A percentile compares a stretch with the other conserved stretches of the same genome.
Evolutionary conservation across 768 basidiomycete species (phyloP).

Genomic region (Podaxis carcinomalis): DNA sequence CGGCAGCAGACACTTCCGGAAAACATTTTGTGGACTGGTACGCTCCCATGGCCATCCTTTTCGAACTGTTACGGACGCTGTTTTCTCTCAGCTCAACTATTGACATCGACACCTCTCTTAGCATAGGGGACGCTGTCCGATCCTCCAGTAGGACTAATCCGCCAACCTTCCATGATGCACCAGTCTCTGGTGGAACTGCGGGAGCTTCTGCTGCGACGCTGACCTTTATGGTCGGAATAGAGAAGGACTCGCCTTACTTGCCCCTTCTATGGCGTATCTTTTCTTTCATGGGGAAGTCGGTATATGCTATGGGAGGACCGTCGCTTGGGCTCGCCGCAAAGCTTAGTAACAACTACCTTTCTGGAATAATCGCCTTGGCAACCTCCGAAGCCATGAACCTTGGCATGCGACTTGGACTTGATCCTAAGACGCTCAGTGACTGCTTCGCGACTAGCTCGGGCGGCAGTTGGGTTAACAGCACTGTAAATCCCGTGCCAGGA

Average conservation of each 20-base stretch:
- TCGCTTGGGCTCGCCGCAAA: constrained; percentile 40
- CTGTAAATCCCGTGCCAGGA: constrained; percentile 40
- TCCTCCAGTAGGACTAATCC: constrained; percentile 16
- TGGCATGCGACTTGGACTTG: constrained; percentile 39
- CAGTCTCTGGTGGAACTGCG: constrained; percentile 38
- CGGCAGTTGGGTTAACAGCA: constrained; percentile 36
- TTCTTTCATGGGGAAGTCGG: constrained; percentile 30
- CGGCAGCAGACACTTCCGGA: constrained; percentile 27
- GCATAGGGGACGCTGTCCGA: constrained; percentile 25
- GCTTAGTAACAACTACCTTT: constrained; percentile 40
- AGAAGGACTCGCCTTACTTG: constrained; percentile 26
- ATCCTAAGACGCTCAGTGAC: constrained; percentile 32
- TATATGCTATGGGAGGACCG: constrained; percentile 34
- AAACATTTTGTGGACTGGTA: constrained; percentile 42
- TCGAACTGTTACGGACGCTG: background rate
- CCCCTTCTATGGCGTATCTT: constrained; percentile 30
- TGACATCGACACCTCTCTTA: constrained; percentile 31
- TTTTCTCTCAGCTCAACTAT: constrained; percentile 34
- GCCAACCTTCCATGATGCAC: constrained; percentile 34
- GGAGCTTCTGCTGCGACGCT: constrained; percentile 34
- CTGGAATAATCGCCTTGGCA: constrained; percentile 36
- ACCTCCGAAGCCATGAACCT: constrained; percentile 42
- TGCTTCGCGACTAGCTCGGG: constrained; percentile 37
- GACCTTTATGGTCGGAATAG: constrained; percentile 36
- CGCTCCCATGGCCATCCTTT: background rate